Evolutionary conservation across 1,284 basidiomycete species (phyloP).

Genomic region (Athelia sp.): DNA sequence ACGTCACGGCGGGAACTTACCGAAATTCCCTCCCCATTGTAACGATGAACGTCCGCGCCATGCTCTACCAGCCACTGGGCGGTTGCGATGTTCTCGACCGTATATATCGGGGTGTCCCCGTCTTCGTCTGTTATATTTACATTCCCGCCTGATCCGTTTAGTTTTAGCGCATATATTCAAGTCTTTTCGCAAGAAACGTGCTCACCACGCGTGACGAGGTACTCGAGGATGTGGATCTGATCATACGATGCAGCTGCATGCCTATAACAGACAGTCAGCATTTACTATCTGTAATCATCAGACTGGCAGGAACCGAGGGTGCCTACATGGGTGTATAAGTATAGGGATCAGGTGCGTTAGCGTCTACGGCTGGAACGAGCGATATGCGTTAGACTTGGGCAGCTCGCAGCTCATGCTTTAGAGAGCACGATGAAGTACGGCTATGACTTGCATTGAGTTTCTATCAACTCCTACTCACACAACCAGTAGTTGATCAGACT

Average conservation of each 20-base stretch:
- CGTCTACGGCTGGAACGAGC: slow-evolving; percentile 53
- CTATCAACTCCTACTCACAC: slow-evolving; percentile 48
- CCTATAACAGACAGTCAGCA: slow-evolving; percentile 33
- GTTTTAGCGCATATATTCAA: slow-evolving; percentile 7
- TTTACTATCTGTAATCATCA: neutral
- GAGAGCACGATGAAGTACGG: neutral
- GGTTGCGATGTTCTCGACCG: slow-evolving; percentile 79
- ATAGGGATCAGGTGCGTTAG: slow-evolving; percentile 72
- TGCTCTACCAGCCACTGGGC: slow-evolving; percentile 77
- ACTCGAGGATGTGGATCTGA: slow-evolving; percentile 71
- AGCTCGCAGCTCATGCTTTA: neutral
- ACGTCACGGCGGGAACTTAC: slow-evolving; percentile 38
- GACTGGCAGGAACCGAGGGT: neutral
- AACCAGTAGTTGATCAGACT: neutral
- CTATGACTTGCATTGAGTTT: slow-evolving; percentile 42
- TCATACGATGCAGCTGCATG: slow-evolving; percentile 95
- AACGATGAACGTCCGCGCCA: slow-evolving; percentile 64
- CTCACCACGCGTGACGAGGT: slow-evolving; percentile 69
- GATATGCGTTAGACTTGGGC: slow-evolving; percentile 19
- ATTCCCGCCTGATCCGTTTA: slow-evolving; percentile 58
- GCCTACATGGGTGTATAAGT: slow-evolving; percentile 85
- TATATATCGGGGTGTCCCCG: slow-evolving; percentile 88
- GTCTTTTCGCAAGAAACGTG: slow-evolving; percentile 10
- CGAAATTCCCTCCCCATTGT: slow-evolving; percentile 72
- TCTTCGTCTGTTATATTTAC: slow-evolving; percentile 85